A percentile compares a stretch with the other conserved stretches of the same genome.
Evolutionary conservation across 2,329 filamentous ascomycete genomes (phyloP).

Genomic region (Nigrospora osmanthi): DNA sequence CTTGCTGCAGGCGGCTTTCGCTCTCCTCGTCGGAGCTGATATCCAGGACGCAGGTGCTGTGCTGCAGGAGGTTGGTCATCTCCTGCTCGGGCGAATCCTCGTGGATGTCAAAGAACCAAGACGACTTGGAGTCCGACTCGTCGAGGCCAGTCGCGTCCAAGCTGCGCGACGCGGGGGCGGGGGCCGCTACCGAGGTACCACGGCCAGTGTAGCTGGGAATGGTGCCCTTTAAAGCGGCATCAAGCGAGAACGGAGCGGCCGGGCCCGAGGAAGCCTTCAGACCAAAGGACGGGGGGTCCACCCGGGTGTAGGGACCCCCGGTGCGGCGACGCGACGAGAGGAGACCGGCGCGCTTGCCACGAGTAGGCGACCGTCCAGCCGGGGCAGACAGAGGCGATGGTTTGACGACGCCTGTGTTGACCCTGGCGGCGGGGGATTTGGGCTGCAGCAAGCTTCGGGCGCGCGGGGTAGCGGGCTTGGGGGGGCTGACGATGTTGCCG

Average conservation of each 20-base stretch:
- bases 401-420: constrained; percentile 34
- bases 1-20: constrained; percentile 42
- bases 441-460: constrained; percentile 40
- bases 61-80: constrained; percentile 87
- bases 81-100: constrained; percentile 87
- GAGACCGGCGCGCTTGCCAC: constrained; percentile 60
- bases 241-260: constrained; percentile 69
- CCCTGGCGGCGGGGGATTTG: constrained; percentile 41
- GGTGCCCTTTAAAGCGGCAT: constrained; percentile 73
- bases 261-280: constrained; percentile 26
- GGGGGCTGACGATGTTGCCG: constrained; percentile 23
- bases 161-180: constrained; percentile 19
- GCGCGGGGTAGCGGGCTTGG: constrained; percentile 24
- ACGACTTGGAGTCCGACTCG: constrained; percentile 46
- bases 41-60: constrained; percentile 78
- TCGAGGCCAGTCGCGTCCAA: constrained; percentile 24
- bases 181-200: constrained; percentile 13
- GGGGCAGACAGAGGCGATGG: constrained; percentile 56
- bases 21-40: constrained; percentile 83
- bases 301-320: constrained; percentile 55
- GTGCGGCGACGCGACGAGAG: constrained; percentile 60
- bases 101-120: constrained; percentile 91
- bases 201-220: constrained; percentile 53
- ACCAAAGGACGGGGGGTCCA: constrained; percentile 61
- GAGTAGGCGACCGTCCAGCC: constrained; percentile 73